Base-by-base conservation (phyloP, 306 rosid species). In the Dryas drummondii region DNA sequence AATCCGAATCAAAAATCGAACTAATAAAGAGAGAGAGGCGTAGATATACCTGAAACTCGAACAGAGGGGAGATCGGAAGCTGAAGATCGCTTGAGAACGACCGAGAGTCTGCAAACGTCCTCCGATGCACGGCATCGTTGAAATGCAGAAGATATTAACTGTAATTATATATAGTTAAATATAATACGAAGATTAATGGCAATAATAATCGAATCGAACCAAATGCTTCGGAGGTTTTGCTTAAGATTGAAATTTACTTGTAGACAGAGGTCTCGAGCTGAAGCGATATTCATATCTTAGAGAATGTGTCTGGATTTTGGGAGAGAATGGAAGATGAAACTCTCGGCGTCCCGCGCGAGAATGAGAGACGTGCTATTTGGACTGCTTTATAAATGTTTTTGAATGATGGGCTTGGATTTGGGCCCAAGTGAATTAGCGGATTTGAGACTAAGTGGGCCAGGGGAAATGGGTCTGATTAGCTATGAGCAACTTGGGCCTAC, bases 121-220 rank as follows among this genome's bases (percentile, higher is more conserved):
- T 73, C 87, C 66, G 93, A 90, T 17, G 83, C 62, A 55, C 93
- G 92, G 90, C 96, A 93, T 78, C 98, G 74, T 82, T 82, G 94
- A 66, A 75, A 86, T 16, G 98, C 91, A 45, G 84, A 88, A 70
- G 94, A 87, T 71, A 94, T 84, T 65, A 94, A 68, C 98, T 91
- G 89, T 76, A 55, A 64, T 71, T 2, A 40, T 2, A 52, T 4
- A 3, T 41, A 22, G 54, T 4, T 66, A 5, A 48, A 55, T 58
- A 17, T 50, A 42, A 57, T 12, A n/a, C 4, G 16, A 32, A 53
- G 2, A 13, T 53, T 5, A 10, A 45, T 55, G 42, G 16, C 41
- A 49, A 50, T 57, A 1, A 42, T 45, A 16, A 9, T 77, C 22
- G 48, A 44, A 32, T 54, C 12, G n/a, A 42, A 4, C 26, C 14